phyloP scores from a whole-genome alignment of 352 stramenopile genomes.

The Phytophthora pseudosyringae region DNA sequence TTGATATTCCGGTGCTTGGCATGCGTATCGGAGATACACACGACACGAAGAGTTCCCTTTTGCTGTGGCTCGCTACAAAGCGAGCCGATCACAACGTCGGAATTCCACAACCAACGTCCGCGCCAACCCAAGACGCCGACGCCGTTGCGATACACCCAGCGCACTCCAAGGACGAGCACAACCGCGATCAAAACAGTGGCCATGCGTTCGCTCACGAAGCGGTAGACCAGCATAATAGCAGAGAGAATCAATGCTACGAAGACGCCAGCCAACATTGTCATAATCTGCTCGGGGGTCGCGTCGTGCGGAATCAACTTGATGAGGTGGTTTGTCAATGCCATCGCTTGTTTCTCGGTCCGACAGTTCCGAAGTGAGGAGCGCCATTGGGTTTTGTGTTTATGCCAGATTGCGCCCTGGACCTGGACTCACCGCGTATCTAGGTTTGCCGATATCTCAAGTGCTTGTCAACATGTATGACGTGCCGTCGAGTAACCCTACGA shows the following conservation, averaged over 20 bases:
- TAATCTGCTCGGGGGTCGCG: slow-evolving; percentile 20
- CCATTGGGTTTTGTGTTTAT: background rate
- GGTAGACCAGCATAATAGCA: slow-evolving; percentile 17
- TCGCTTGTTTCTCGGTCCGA: background rate
- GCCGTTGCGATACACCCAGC: slow-evolving; percentile 66
- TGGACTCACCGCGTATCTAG: background rate
- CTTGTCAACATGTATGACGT: background rate
- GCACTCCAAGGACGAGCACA: slow-evolving; percentile 22
- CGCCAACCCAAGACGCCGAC: slow-evolving; percentile 55
- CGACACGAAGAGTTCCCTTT: slow-evolving; percentile 56
- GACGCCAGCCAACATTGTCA: slow-evolving; percentile 1
- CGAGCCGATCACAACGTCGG: slow-evolving; percentile 21
- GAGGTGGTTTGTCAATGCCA: slow-evolving; percentile 16
- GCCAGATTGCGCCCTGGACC: background rate
- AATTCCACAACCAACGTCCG: slow-evolving; percentile 50
- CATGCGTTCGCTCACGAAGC: slow-evolving; percentile 7
- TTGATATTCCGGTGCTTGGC: slow-evolving; percentile 63
- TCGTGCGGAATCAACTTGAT: slow-evolving; percentile 45
- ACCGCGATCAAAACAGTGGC: slow-evolving; percentile 24
- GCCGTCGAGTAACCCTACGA: background rate
- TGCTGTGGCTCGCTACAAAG: slow-evolving; percentile 46
- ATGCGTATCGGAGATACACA: slow-evolving; percentile 81
- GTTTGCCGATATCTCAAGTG: background rate
- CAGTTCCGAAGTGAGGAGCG: background rate
- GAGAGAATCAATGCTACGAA: slow-evolving; percentile 10